phyloP scores from a whole-genome alignment of 2,329 filamentous ascomycete genomes.

The Botrytis elliptica region DNA sequence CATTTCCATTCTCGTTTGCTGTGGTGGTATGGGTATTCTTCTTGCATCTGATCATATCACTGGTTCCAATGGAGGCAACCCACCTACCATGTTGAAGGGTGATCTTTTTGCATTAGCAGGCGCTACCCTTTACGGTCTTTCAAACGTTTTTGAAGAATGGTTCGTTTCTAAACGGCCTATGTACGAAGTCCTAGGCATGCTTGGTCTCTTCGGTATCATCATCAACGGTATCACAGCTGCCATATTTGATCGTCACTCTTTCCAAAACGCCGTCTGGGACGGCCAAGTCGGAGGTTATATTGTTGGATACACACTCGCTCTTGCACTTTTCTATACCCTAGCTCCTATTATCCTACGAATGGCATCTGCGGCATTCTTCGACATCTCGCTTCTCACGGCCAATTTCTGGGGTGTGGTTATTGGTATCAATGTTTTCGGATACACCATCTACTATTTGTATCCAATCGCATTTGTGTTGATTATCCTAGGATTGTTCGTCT shows the following conservation, averaged over 20 bases:
- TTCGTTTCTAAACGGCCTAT: conserved; percentile 82
- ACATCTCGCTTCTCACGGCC: conserved; percentile 87
- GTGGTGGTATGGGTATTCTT: conserved; percentile 83
- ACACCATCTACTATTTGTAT: conserved; percentile 83
- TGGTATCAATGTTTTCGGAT: conserved; percentile 80
- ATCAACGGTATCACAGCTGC: conserved; percentile 90
- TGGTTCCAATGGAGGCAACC: conserved; percentile 65
- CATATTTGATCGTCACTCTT: conserved; percentile 82
- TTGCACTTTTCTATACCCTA: conserved; percentile 82
- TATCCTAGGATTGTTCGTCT: conserved; percentile 78
- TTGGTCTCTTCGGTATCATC: conserved; percentile 81
- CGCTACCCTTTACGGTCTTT: conserved; percentile 86
- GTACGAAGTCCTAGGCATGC: conserved; percentile 90
- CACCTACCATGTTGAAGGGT: conserved; percentile 76
- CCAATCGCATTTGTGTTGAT: conserved; percentile 94
- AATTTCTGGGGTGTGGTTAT: conserved; percentile 98
- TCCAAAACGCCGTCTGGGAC: conserved; percentile 65
- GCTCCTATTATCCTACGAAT: conserved; percentile 88
- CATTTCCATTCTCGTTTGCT: conserved; percentile 82
- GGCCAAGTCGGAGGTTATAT: conserved; percentile 74
- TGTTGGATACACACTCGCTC: conserved; percentile 81
- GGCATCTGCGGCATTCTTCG: conserved; percentile 90
- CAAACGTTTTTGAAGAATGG: conserved; percentile 93
- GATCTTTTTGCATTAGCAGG: conserved; percentile 89
- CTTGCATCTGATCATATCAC: conserved; percentile 86